Evolutionary conservation across 2,329 filamentous ascomycete genomes (phyloP).

Genomic region (Penicillium hordei): DNA sequence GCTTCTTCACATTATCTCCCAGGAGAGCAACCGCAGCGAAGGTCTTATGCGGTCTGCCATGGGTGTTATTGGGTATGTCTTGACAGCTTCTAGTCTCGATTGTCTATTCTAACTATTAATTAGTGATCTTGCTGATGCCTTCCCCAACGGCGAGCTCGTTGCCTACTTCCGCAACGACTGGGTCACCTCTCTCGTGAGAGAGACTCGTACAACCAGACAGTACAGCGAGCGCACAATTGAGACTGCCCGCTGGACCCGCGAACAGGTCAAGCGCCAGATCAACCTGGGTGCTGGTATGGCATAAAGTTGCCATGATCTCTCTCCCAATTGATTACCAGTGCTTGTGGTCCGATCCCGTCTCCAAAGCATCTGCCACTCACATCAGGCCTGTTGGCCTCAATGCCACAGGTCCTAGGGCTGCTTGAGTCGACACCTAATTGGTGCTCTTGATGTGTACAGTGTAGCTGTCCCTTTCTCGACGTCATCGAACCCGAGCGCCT

Average conservation of each 20-base stretch:
- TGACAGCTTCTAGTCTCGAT: neutral
- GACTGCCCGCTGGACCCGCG: conserved; percentile 93
- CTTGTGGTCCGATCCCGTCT: neutral
- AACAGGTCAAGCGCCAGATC: conserved; percentile 89
- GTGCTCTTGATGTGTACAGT: neutral
- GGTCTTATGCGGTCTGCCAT: conserved; percentile 89
- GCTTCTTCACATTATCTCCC: conserved; percentile 75
- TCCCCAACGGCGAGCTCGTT: conserved; percentile 83
- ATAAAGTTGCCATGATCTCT: conserved; percentile 25
- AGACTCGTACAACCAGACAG: conserved; percentile 85
- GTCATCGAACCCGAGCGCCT: neutral
- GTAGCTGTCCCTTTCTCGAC: neutral
- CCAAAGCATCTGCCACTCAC: neutral
- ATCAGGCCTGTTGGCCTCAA: neutral
- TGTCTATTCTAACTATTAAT: conserved; percentile 37
- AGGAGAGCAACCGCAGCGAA: conserved; percentile 86
- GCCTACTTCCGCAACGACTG: conserved; percentile 87
- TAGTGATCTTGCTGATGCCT: conserved; percentile 91
- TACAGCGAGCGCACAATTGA: conserved; percentile 83
- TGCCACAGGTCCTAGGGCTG: neutral
- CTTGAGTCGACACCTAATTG: neutral
- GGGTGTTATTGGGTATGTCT: conserved; percentile 88
- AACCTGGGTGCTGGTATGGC: conserved; percentile 43
- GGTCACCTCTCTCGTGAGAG: conserved; percentile 85
- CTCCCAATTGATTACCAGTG: conserved; percentile 7